Evolutionary conservation across 1,139 yeast genomes (phyloP).

Genomic region (Yamadazyma conglobata): DNA sequence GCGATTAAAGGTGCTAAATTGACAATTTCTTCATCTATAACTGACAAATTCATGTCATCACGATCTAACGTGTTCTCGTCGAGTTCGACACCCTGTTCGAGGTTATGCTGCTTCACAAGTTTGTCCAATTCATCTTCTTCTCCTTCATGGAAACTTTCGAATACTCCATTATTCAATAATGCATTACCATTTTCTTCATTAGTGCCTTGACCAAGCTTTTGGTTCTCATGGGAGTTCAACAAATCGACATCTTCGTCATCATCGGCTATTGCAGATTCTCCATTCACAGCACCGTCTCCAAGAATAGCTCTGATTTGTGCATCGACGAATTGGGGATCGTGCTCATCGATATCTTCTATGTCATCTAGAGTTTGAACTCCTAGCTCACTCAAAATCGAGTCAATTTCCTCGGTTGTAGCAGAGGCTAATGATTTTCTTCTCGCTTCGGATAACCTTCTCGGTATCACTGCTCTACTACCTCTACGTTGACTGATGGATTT

Average conservation of each 20-base stretch:
- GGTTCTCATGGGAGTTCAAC: neutral
- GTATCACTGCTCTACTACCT: slow-evolving; percentile 10
- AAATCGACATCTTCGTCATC: slow-evolving; percentile 18
- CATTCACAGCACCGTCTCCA: slow-evolving; percentile 20
- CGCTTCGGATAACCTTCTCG: slow-evolving; percentile 35
- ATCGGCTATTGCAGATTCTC: slow-evolving; percentile 19
- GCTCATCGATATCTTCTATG: slow-evolving; percentile 34
- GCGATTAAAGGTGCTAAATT: slow-evolving; percentile 38
- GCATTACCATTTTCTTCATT: slow-evolving; percentile 14
- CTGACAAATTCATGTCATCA: slow-evolving; percentile 24
- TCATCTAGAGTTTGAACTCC: slow-evolving; percentile 38
- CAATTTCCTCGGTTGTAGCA: slow-evolving; percentile 41
- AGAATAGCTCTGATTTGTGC: slow-evolving; percentile 34
- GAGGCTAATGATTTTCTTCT: slow-evolving; percentile 40
- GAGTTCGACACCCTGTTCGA: slow-evolving; percentile 29
- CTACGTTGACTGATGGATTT: slow-evolving; percentile 10
- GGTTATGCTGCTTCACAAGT: slow-evolving; percentile 33
- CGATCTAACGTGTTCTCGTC: slow-evolving; percentile 22
- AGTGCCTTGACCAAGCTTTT: neutral
- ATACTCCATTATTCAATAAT: slow-evolving; percentile 12
- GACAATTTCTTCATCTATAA: slow-evolving; percentile 41
- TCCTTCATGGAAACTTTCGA: slow-evolving; percentile 28
- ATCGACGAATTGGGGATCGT: slow-evolving; percentile 32
- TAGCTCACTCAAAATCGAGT: slow-evolving; percentile 35
- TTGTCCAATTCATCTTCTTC: slow-evolving; percentile 41